Evolutionary conservation across 2,329 filamentous ascomycete species (phyloP).

Genomic region (Aspergillus fructus): DNA sequence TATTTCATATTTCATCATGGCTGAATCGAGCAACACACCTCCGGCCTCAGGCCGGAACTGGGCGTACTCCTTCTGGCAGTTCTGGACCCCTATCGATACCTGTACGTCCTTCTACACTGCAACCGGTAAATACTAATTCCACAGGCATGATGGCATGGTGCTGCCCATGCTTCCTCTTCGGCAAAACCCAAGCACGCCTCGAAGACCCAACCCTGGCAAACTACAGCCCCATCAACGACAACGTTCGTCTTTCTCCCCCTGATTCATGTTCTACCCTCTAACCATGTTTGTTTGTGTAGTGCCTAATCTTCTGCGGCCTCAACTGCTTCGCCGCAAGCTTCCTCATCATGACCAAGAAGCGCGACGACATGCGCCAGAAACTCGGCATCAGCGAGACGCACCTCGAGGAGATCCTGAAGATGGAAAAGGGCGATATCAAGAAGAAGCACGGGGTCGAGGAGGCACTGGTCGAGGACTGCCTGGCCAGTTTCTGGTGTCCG

Average conservation of each 20-base stretch:
- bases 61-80: constrained; percentile 9
- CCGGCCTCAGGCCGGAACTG: not conserved
- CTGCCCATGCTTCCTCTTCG: constrained; percentile 13
- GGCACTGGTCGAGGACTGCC: constrained; percentile 5
- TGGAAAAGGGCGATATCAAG: constrained; percentile 3
- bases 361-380: constrained; percentile 1
- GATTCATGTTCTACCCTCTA: not conserved
- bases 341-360: constrained; percentile 1
- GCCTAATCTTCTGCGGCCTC: constrained; percentile 9
- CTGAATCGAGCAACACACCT: not conserved
- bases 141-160: constrained; percentile 9
- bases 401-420: constrained; percentile 2
- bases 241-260: not conserved
- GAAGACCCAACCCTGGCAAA: constrained; percentile 4
- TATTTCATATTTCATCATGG: not conserved
- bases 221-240: constrained; percentile 5
- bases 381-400: constrained; percentile 8
- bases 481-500: constrained; percentile 3
- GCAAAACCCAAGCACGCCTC: constrained; percentile 7
- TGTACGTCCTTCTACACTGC: not conserved
- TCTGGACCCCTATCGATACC: constrained; percentile 8
- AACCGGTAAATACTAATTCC: too few species aligned
- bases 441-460: constrained; percentile 8
- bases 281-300: not conserved
- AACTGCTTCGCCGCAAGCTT: constrained; percentile 8